Conservation (phyloP, 148 eudicot genomes). For the Euryodendron excelsum region DNA sequence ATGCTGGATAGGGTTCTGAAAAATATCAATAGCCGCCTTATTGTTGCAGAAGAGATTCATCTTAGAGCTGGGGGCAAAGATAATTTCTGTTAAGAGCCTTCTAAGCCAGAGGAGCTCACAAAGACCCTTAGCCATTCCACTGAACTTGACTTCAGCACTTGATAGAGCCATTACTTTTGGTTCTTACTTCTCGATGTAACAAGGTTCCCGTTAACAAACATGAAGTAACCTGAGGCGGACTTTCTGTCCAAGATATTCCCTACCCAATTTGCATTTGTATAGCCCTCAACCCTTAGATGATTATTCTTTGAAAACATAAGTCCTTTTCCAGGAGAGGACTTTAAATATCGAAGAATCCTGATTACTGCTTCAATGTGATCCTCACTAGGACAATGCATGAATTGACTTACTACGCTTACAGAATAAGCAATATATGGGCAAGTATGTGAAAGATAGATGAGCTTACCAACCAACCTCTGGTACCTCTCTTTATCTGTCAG, state of each 20-base stretch:
- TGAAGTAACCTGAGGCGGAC: background rate
- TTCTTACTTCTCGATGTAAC: background rate
- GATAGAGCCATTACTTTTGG: slow-evolving; percentile 2
- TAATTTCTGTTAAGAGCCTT: background rate
- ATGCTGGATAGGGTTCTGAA: background rate
- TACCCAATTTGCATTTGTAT: background rate
- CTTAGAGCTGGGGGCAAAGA: background rate
- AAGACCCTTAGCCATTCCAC: slow-evolving; percentile 2
- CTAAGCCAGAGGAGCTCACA: slow-evolving; percentile 4
- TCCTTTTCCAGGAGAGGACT: background rate
- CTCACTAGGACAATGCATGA: slow-evolving; percentile 1
- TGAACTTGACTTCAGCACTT: background rate
- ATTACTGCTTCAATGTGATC: background rate
- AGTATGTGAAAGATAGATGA: background rate
- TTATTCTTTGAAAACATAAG: background rate
- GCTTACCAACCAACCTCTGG: background rate
- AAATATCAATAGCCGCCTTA: background rate
- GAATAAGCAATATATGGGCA: background rate
- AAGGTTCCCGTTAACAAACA: background rate
- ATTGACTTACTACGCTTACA: background rate
- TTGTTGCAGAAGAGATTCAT: background rate
- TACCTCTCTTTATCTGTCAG: background rate
- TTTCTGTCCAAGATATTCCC: background rate
- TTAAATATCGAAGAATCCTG: background rate
- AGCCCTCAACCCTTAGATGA: background rate